phyloP scores from a whole-genome alignment of 208 protist genomes.

The Leishmania guyanensis region DNA sequence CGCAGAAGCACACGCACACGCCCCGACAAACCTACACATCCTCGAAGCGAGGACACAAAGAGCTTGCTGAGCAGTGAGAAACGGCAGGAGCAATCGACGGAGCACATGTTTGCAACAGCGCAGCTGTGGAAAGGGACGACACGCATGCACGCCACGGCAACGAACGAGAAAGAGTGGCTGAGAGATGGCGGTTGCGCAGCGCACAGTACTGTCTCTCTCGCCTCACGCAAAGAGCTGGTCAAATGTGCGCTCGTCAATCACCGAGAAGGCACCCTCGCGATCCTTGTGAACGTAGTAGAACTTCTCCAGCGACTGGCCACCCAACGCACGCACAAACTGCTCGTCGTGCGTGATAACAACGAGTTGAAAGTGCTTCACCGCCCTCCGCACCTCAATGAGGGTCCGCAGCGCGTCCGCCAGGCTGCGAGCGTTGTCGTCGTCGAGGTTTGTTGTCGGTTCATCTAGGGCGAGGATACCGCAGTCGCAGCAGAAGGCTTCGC shows the following conservation, averaged over 20 bases:
- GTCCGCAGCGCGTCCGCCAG: slow-evolving; percentile 77
- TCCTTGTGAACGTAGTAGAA: slow-evolving; percentile 93
- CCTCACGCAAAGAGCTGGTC: slow-evolving; percentile 80
- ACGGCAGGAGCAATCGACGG: neutral
- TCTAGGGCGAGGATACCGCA: slow-evolving; percentile 99
- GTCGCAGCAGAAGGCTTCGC: slow-evolving; percentile 98
- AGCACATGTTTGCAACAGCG: neutral
- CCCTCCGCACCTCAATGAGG: slow-evolving; percentile 82
- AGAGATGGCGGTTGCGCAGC: neutral
- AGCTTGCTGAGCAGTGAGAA: neutral
- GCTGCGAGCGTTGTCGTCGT: slow-evolving; percentile 93
- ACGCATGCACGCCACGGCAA: neutral
- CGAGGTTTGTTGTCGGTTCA: slow-evolving; percentile 99
- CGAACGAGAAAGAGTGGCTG: neutral
- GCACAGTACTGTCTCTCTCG: neutral
- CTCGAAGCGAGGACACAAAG: neutral
- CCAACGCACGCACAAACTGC: slow-evolving; percentile 96
- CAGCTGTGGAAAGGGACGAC: neutral
- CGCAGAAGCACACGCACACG: neutral
- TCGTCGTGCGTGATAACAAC: slow-evolving; percentile 99
- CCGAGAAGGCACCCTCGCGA: slow-evolving; percentile 87
- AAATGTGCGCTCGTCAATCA: slow-evolving; percentile 90
- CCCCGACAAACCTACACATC: neutral
- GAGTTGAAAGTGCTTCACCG: slow-evolving; percentile 96
- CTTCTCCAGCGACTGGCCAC: slow-evolving; percentile 76